Conservation (phyloP, 306 rosid species). For the Astragalus glycyphyllos region DNA sequence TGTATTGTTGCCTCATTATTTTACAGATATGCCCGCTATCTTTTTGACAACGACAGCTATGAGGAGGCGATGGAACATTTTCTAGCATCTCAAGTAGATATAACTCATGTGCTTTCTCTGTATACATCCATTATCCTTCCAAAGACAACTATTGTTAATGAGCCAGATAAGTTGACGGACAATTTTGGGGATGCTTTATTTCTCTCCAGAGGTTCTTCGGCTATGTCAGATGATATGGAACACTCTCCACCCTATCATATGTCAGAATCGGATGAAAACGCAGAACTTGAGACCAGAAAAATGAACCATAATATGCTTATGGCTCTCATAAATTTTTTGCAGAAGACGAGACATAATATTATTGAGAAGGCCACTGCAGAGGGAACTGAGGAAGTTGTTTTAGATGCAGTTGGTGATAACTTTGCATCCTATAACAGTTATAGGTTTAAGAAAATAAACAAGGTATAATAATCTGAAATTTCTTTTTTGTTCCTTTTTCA, state of each 20-base stretch:
- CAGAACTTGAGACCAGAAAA: slow-evolving; percentile 82
- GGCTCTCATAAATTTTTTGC: slow-evolving; percentile 94
- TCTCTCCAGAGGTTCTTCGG: slow-evolving; percentile 84
- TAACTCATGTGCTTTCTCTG: slow-evolving; percentile 87
- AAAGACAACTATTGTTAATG: slow-evolving; percentile 72
- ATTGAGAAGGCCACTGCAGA: slow-evolving; percentile 96
- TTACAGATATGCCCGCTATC: slow-evolving; percentile 91
- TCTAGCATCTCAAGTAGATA: slow-evolving; percentile 85
- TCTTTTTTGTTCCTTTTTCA: slow-evolving; percentile 15
- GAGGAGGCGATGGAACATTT: slow-evolving; percentile 99
- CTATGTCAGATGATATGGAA: slow-evolving; percentile 90
- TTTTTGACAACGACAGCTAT: slow-evolving; percentile 87
- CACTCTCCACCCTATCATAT: slow-evolving; percentile 48
- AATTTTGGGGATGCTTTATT: slow-evolving; percentile 60
- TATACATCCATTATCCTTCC: slow-evolving; percentile 88
- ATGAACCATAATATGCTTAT: slow-evolving; percentile 92
- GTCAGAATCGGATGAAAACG: slow-evolving; percentile 67
- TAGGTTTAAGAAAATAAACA: slow-evolving; percentile 76
- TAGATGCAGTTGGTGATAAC: slow-evolving; percentile 86
- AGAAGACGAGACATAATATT: slow-evolving; percentile 77
- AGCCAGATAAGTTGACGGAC: slow-evolving; percentile 71
- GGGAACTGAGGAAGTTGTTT: slow-evolving; percentile 96
- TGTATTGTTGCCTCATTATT: slow-evolving; percentile 35
- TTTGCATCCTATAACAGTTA: slow-evolving; percentile 50
- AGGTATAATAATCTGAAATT: slow-evolving; percentile 58